Percentiles rank a stretch among this genome's conserved stretches.
phyloP scores from a whole-genome alignment of 2,329 filamentous ascomycete species.

The Ambrosiella cleistominuta region DNA sequence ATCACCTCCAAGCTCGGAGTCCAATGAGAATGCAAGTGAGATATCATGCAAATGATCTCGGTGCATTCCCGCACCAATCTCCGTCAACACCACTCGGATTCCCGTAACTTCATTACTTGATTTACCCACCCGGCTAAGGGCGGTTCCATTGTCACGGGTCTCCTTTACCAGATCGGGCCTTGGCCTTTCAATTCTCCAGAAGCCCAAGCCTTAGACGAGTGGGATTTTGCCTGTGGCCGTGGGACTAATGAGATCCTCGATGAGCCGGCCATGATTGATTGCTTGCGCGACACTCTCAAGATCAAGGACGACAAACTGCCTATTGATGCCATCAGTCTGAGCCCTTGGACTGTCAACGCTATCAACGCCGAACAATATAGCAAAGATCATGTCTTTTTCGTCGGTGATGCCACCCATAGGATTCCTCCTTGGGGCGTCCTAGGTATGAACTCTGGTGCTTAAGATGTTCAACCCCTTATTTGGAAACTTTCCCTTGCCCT shows the following conservation, averaged over 20 bases:
- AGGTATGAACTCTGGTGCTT: constrained; percentile 17
- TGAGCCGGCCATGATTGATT: constrained; percentile 2
- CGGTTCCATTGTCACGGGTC: constrained; percentile 6
- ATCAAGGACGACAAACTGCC: background rate
- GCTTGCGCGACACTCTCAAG: constrained; percentile 8
- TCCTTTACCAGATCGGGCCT: constrained; percentile 8
- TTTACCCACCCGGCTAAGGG: constrained; percentile 9
- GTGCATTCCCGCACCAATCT: constrained; percentile 4
- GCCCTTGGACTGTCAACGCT: constrained; percentile 9
- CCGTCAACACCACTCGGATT: constrained; percentile 4
- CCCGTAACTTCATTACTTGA: constrained; percentile 9
- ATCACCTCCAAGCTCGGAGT: constrained; percentile 7
- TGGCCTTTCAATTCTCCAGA: background rate
- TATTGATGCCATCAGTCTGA: constrained; percentile 3
- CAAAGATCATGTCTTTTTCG: constrained; percentile 19
- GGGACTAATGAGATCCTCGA: constrained; percentile 3
- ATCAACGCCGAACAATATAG: constrained; percentile 6
- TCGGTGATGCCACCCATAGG: constrained; percentile 21
- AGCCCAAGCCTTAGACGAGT: background rate
- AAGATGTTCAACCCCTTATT: constrained; percentile 5
- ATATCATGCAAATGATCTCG: constrained; percentile 9
- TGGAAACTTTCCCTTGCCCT: constrained; percentile 6
- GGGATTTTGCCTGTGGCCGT: constrained; percentile 2
- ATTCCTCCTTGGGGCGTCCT: constrained; percentile 20
- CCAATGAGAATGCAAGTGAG: constrained; percentile 2